Percentiles rank a stretch among this genome's conserved stretches.
phyloP scores from a whole-genome alignment of 139 green algal genomes.

The Haematococcus lacustris region DNA sequence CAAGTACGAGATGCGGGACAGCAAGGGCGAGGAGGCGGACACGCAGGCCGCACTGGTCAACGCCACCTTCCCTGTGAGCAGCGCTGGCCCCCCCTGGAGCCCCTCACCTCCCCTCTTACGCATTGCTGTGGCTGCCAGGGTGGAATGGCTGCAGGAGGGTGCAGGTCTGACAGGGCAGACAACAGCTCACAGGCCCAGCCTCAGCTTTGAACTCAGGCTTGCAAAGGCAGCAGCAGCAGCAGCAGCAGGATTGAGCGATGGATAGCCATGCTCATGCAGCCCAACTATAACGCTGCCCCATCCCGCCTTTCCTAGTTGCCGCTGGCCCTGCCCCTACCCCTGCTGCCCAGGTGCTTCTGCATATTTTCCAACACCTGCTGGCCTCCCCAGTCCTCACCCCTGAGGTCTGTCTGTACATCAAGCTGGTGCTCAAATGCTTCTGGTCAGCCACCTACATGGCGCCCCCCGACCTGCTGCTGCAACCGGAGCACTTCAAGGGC shows the following conservation, averaged over 20 bases:
- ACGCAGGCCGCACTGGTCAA: constrained; percentile 34
- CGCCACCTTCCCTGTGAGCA: constrained; percentile 58
- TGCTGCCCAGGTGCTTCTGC: constrained; percentile 28
- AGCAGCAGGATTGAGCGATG: no score
- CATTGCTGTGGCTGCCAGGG: no score
- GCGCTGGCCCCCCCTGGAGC: no score
- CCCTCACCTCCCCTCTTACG: neutral
- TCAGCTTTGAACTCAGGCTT: no score
- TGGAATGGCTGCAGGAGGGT: no score
- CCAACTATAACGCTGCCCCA: no score
- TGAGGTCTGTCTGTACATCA: constrained; percentile 38
- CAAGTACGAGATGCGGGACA: constrained; percentile 96
- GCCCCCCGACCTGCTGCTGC: constrained; percentile 67
- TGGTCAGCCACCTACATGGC: constrained; percentile 87
- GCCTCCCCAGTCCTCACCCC: constrained; percentile 17
- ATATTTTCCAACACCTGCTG: constrained; percentile 59
- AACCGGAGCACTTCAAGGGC: constrained; percentile 56
- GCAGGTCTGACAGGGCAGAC: no score
- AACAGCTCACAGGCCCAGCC: no score
- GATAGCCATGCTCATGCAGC: no score
- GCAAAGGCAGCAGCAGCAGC: no score
- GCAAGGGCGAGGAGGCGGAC: constrained; percentile 52
- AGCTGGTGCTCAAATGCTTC: constrained; percentile 84
- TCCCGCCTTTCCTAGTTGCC: no score
- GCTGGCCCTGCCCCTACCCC: no score